Conservation (phyloP, 306 rosid species). For the Rosa rugosa region DNA sequence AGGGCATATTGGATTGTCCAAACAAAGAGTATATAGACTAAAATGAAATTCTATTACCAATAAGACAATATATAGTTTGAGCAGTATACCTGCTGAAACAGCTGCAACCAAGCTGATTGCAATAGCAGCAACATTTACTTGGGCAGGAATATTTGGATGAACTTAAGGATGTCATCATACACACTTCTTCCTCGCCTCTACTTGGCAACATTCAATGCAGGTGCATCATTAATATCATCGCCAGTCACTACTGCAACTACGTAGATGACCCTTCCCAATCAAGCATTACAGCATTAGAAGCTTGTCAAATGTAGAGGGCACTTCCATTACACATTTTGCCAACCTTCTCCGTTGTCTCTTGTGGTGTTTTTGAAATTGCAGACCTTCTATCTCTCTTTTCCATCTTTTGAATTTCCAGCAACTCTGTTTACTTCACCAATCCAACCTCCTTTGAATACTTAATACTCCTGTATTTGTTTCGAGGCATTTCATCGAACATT, state of each 20-base stretch:
- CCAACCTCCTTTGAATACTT: too few relatives aligned
- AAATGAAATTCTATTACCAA: not conserved
- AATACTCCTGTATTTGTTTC: not conserved
- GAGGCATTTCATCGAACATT: not conserved
- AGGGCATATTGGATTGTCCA: not conserved
- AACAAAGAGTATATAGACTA: not conserved
- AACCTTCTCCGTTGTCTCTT: too few relatives aligned
- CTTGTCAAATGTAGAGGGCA: too few relatives aligned
- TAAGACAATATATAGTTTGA: not conserved
- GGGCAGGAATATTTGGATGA: constrained; percentile 14
- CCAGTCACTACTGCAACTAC: too few relatives aligned
- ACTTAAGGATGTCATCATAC: constrained; percentile 18
- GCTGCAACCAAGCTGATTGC: not conserved
- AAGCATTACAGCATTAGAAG: too few relatives aligned
- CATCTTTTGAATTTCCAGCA: too few relatives aligned
- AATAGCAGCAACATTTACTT: constrained; percentile 1
- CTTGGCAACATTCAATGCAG: constrained; percentile 51
- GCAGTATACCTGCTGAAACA: not conserved
- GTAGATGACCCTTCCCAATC: too few relatives aligned
- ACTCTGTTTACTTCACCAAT: too few relatives aligned
- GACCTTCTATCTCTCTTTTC: too few relatives aligned
- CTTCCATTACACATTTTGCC: too few relatives aligned
- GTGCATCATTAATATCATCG: too few relatives aligned
- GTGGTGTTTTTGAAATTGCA: too few relatives aligned
- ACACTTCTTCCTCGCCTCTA: not conserved